A percentile compares a stretch with the other conserved stretches of the same genome.
Evolutionary conservation across 768 basidiomycete genomes (phyloP).

Genomic region (Podaxis rugospora): DNA sequence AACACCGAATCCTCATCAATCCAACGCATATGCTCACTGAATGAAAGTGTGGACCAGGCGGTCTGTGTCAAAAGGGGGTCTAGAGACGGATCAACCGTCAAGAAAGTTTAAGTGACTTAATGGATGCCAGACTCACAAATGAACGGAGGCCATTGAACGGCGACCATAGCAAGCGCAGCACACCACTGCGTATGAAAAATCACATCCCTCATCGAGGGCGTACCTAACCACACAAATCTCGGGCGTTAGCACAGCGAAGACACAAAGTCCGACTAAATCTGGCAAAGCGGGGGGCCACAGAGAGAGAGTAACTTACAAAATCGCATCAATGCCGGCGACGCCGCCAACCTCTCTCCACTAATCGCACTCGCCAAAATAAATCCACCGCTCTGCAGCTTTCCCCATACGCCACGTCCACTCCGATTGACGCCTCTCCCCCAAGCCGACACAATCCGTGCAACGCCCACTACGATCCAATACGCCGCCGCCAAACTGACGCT

Average conservation of each 20-base stretch:
- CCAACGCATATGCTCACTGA: constrained; percentile 43
- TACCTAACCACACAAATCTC: constrained; percentile 44
- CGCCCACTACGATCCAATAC: constrained; percentile 81
- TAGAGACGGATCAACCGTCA: constrained; percentile 25
- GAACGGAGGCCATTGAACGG: constrained; percentile 93
- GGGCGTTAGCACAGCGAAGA: constrained; percentile 9
- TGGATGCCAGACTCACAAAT: constrained; percentile 57
- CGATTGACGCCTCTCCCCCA: constrained; percentile 72
- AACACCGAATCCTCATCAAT: background rate
- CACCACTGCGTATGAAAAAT: constrained; percentile 94
- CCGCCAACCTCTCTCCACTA: constrained; percentile 84
- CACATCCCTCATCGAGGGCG: constrained; percentile 89
- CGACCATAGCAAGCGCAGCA: constrained; percentile 84
- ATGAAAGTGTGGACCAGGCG: constrained; percentile 81
- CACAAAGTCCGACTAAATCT: background rate
- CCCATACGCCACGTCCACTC: constrained; percentile 59
- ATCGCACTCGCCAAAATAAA: constrained; percentile 90
- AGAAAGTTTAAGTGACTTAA: constrained; percentile 9
- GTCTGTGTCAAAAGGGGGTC: constrained; percentile 89
- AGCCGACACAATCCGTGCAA: constrained; percentile 78
- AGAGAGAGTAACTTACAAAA: constrained; percentile 58
- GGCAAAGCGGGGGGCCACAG: background rate
- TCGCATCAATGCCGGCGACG: constrained; percentile 80
- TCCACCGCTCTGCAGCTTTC: constrained; percentile 75
- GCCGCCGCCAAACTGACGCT: constrained; percentile 69